Evolutionary conservation across 2,329 filamentous ascomycete species (phyloP).

Genomic region (Paraphoma sp.): DNA sequence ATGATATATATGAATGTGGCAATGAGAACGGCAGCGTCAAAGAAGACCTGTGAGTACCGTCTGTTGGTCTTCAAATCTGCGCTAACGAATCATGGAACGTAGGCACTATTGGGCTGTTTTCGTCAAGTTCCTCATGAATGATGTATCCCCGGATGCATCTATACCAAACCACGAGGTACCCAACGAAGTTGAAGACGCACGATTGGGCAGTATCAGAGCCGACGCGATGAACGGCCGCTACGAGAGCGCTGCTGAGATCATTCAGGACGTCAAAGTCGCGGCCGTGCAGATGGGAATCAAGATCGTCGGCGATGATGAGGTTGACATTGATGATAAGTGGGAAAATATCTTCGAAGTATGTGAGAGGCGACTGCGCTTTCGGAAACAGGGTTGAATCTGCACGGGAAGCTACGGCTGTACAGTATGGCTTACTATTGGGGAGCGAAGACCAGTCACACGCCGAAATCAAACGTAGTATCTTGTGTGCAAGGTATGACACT

Average conservation of each 20-base stretch:
- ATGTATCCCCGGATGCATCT: background rate
- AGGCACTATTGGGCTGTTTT: constrained; percentile 7
- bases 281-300: constrained; percentile 5
- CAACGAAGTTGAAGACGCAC: constrained; percentile 8
- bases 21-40: constrained; percentile 1
- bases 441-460: too few relatives aligned
- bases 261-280: constrained; percentile 1
- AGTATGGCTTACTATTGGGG: too few relatives aligned
- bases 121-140: constrained; percentile 9
- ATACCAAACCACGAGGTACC: background rate
- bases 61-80: background rate
- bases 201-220: constrained; percentile 8
- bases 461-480: too few relatives aligned
- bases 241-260: constrained; percentile 6
- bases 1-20: background rate
- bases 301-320: constrained; percentile 6
- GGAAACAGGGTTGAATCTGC: too few relatives aligned
- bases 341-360: background rate
- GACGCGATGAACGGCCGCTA: constrained; percentile 12
- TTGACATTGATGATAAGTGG: constrained; percentile 10
- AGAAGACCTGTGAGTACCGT: constrained; percentile 5
- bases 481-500: too few relatives aligned
- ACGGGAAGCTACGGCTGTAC: too few relatives aligned
- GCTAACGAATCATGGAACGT: background rate
- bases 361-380: background rate